These are phyloP conservation scores for Choanephora cucurbitarum DNA, from an alignment of 371 early-diverging fungal species.

Conservation along the genomic window DNA sequence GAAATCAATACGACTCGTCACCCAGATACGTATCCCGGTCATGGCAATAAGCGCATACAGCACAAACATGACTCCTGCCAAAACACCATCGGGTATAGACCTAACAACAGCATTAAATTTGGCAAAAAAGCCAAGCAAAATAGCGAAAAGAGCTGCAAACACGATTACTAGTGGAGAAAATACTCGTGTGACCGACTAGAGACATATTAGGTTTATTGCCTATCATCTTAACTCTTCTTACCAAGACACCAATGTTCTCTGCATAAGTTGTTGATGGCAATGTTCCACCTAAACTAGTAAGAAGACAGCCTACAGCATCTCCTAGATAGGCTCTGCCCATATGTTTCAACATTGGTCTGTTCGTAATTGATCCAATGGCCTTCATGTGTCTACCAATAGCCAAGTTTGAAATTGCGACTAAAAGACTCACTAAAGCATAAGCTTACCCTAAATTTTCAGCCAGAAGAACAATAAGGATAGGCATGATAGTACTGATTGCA, in stretches of 20 bases:
- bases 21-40: conserved; percentile 52
- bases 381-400: conserved; percentile 50
- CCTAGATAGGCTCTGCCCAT: conserved; percentile 57
- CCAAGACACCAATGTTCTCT: conserved; percentile 57
- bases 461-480: conserved; percentile 37
- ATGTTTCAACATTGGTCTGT: conserved; percentile 34
- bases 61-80: conserved; percentile 44
- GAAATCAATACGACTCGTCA: conserved; percentile 39
- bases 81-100: conserved; percentile 46
- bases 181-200: conserved; percentile 39
- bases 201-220: conserved; percentile 29
- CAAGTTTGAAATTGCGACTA: neutral
- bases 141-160: conserved; percentile 38
- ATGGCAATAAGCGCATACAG: conserved; percentile 46
- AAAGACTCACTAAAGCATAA: too few species aligned
- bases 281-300: conserved; percentile 47
- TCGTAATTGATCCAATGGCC: conserved; percentile 48
- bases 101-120: conserved; percentile 47
- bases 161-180: conserved; percentile 45
- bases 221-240: neutral
- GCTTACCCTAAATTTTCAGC: conserved; percentile 54
- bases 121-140: conserved; percentile 44
- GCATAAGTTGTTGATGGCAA: conserved; percentile 56
- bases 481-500: conserved; percentile 39
- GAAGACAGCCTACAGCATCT: conserved; percentile 54